Conservation (phyloP, 768 basidiomycete species). For the Mycena latifolia region DNA sequence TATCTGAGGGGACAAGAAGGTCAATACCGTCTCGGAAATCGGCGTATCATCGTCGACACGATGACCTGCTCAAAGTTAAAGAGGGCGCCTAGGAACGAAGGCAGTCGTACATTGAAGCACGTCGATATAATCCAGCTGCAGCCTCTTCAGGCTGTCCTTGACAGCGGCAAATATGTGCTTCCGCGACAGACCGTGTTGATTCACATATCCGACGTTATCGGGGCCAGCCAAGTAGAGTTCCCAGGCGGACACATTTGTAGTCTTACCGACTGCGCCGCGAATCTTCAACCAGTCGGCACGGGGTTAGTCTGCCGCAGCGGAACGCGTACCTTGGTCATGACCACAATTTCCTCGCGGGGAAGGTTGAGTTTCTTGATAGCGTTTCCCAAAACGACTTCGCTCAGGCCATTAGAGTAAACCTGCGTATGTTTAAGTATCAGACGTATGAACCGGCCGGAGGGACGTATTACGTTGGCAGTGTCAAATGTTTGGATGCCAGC, state of each 20-base stretch:
- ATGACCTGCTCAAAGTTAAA: slow-evolving; percentile 51
- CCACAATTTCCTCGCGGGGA: slow-evolving; percentile 79
- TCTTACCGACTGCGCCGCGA: neutral
- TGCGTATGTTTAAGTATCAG: slow-evolving; percentile 34
- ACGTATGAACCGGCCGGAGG: no score
- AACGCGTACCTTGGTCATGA: slow-evolving; percentile 70
- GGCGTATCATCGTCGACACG: slow-evolving; percentile 70
- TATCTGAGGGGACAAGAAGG: no score
- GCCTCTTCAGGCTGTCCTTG: slow-evolving; percentile 69
- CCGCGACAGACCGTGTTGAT: slow-evolving; percentile 3
- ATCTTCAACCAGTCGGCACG: neutral
- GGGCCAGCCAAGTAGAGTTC: slow-evolving; percentile 7
- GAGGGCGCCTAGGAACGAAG: neutral
- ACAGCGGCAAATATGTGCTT: slow-evolving; percentile 81
- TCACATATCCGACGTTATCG: slow-evolving; percentile 8
- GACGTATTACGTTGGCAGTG: slow-evolving; percentile 57
- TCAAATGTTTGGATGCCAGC: slow-evolving; percentile 74
- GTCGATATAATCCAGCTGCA: slow-evolving; percentile 84
- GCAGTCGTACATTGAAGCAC: slow-evolving; percentile 69
- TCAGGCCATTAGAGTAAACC: slow-evolving; percentile 75
- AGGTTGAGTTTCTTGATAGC: slow-evolving; percentile 48
- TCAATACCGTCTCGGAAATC: slow-evolving; percentile 67
- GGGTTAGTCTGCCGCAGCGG: neutral
- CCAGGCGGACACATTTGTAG: no score
- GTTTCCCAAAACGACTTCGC: slow-evolving; percentile 73